These are phyloP conservation scores for Euphorbia tirucalli DNA, from an alignment of 345 rosid genomes.

Conservation along the genomic window DNA sequence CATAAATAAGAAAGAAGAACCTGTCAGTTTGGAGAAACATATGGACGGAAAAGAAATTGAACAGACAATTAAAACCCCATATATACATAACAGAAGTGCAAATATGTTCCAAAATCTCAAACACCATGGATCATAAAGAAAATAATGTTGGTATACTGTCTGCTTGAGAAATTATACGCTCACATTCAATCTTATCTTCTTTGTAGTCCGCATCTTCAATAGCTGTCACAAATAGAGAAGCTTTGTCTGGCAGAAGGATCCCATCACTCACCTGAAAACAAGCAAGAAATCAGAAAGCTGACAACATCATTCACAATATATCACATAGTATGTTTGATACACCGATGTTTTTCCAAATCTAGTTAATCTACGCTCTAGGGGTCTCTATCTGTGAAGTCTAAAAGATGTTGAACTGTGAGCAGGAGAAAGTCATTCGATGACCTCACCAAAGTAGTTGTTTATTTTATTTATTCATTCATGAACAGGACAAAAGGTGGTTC, in stretches of 20 bases:
- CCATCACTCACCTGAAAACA: constrained; percentile 67
- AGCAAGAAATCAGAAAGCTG: constrained; percentile 2
- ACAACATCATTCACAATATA: background rate
- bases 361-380: background rate
- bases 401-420: too few species aligned
- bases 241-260: constrained; percentile 84
- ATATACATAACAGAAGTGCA: background rate
- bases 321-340: background rate
- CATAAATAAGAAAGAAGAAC: constrained; percentile 8
- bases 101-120: background rate
- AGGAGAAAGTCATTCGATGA: background rate
- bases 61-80: constrained; percentile 8
- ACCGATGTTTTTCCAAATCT: background rate
- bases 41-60: constrained; percentile 1
- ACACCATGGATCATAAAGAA: background rate
- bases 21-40: background rate
- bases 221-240: constrained; percentile 84
- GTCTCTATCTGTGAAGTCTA: background rate
- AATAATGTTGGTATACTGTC: constrained; percentile 2
- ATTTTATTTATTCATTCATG: background rate
- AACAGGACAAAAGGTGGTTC: background rate
- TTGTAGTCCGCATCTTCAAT: constrained; percentile 97
- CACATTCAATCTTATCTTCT: constrained; percentile 95
- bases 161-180: constrained; percentile 16
- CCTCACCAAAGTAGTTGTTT: background rate